Conservation (phyloP, 306 rosid species). For the Spatholobus suberectus region DNA sequence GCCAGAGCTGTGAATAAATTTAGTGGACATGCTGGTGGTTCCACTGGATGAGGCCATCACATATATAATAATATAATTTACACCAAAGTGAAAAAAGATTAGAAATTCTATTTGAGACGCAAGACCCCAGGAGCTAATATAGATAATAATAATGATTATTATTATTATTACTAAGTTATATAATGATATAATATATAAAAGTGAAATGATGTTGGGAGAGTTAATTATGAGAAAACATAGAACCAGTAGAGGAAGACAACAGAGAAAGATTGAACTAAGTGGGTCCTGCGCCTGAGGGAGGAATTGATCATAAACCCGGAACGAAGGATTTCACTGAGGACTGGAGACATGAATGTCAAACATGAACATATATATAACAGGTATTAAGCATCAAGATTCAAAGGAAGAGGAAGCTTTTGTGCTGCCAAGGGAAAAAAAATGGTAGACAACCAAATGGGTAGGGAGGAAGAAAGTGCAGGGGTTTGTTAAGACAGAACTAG, state of each 20-base stretch:
- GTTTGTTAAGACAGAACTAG: too few relatives aligned
- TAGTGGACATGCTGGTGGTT: slow-evolving; percentile 59
- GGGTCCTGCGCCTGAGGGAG: slow-evolving; percentile 80
- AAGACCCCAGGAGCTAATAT: slow-evolving; percentile 1
- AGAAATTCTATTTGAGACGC: too few relatives aligned
- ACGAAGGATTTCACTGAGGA: slow-evolving; percentile 92
- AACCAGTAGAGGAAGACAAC: slow-evolving; percentile 96
- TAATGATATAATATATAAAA: slow-evolving; percentile 14
- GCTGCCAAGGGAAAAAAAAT: neutral
- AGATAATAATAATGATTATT: neutral
- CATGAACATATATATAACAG: slow-evolving; percentile 48
- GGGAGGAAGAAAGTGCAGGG: too few relatives aligned
- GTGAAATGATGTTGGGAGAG: neutral
- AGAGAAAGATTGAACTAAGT: slow-evolving; percentile 97
- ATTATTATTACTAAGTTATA: neutral
- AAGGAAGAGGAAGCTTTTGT: neutral
- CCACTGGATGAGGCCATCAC: slow-evolving; percentile 76
- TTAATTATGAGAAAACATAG: slow-evolving; percentile 81
- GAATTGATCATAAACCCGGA: slow-evolving; percentile 90
- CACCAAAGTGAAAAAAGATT: slow-evolving; percentile 3
- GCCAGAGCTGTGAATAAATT: slow-evolving; percentile 50
- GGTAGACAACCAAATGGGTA: too few relatives aligned
- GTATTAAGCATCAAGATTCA: slow-evolving; percentile 43
- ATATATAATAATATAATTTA: neutral
- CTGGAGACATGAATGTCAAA: slow-evolving; percentile 88